These are phyloP conservation scores for Ramalina intermedia DNA, from an alignment of 495 filamentous ascomycete genomes.

Conservation along the genomic window DNA sequence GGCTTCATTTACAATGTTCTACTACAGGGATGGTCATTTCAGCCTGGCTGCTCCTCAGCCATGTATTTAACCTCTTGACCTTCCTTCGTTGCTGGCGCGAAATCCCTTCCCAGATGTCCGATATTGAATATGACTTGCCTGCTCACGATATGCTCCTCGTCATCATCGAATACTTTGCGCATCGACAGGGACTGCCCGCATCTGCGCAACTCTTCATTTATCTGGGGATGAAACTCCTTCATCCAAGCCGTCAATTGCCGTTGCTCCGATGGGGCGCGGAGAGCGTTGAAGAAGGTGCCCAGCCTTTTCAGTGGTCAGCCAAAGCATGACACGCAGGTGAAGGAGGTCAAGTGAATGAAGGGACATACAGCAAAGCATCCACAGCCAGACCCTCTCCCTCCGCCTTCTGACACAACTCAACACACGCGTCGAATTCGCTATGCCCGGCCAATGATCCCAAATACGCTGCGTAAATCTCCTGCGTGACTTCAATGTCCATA, in stretches of 20 bases:
- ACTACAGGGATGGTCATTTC: too few relatives aligned
- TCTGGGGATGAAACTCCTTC: constrained; percentile 43
- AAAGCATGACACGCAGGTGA: background rate
- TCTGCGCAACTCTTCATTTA: constrained; percentile 49
- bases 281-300: constrained; percentile 58
- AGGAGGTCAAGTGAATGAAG: background rate
- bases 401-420: constrained; percentile 46
- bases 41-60: too few relatives aligned
- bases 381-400: constrained; percentile 49
- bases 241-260: constrained; percentile 61
- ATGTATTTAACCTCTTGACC: too few relatives aligned
- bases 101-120: constrained; percentile 4
- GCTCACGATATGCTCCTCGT: background rate
- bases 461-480: constrained; percentile 57
- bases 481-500: constrained; percentile 63
- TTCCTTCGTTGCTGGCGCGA: background rate
- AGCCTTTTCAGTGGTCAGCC: constrained; percentile 30
- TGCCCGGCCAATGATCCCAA: constrained; percentile 59
- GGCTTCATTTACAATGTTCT: too few relatives aligned
- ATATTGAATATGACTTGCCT: constrained; percentile 8
- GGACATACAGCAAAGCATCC: constrained; percentile 55
- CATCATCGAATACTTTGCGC: background rate
- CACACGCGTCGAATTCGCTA: constrained; percentile 48
- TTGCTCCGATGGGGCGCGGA: constrained; percentile 43
- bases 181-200: constrained; percentile 7